Base-by-base conservation (phyloP, 2,329 filamentous ascomycete species). In the Aspergillus eucalypticola region DNA sequence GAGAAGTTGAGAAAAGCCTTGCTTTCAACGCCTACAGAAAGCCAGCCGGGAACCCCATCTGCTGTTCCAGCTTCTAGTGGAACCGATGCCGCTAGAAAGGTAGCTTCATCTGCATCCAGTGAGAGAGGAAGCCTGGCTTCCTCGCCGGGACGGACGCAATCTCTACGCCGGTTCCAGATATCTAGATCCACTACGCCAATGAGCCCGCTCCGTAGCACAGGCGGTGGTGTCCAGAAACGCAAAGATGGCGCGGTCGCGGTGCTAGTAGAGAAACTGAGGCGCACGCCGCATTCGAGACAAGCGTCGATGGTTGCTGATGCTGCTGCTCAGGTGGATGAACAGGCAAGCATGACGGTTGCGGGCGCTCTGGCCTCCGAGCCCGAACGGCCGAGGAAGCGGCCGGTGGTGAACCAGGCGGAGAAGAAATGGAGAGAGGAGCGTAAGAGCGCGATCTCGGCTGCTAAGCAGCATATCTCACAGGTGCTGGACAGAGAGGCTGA, bases 121-220 rank as follows among this genome's bases (percentile, higher is more conserved):
- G 61, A 48, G 10, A 52, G 49, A 25, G 59, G 19, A n/a, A 68
- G 65, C 32, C 60, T 64, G n/a, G 54, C 61, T 19, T 58, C 71
- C 5, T 67, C 71, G 11, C 56, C 53, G 13, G 50, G 38, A 11
- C 35, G 23, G 23, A 52, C 66, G 13, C 64, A 60, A 42, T 64
- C 71, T 4, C 60, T 79, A 42, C 75, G 76, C 8, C 71, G 75
- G 15, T 79, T 79, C 60, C 76, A 78, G 59, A 77, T 79, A 42
- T 73, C 75, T 4, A 64, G 73, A 41, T 71, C 74, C 6, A 72
- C 64, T 39, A 71, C 65, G 17, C 63, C 71, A 8, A 52, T 60
- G 25, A 64, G 64, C 35, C 65, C 74, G 6, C 66, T 69, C 3
- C 72, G 68, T 6, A 63, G 66, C 56, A 62, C 67, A 3, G 69